A percentile compares a stretch with the other conserved stretches of the same genome.
Conservation (phyloP, 768 basidiomycete genomes). For the Udeniomyces megalosporus region DNA sequence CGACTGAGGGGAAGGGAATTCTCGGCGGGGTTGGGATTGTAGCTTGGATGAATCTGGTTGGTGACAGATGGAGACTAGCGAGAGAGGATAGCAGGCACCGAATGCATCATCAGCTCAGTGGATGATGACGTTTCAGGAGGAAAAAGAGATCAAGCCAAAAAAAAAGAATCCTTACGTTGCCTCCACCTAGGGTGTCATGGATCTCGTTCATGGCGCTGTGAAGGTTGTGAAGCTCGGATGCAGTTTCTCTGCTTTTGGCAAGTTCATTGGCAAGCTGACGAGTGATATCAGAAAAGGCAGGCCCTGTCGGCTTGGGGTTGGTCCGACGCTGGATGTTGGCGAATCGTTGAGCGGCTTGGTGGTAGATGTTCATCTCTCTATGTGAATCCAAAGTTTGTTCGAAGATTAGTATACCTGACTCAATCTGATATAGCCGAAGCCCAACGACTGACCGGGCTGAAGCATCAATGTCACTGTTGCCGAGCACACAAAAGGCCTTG, state of each 20-base stretch:
- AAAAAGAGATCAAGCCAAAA: background rate
- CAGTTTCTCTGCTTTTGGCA: conserved; percentile 89
- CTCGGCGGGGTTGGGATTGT: conserved; percentile 26
- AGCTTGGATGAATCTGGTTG: conserved; percentile 46
- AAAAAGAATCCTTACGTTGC: conserved; percentile 36
- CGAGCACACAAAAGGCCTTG: conserved; percentile 74
- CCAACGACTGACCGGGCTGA: conserved; percentile 16
- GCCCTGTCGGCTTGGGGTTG: conserved; percentile 2
- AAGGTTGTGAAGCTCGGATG: conserved; percentile 62
- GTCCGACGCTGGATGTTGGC: conserved; percentile 2
- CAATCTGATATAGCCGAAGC: background rate
- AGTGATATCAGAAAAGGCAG: conserved; percentile 10
- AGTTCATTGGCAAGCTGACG: conserved; percentile 39
- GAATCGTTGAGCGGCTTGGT: conserved; percentile 5
- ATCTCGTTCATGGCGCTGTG: conserved; percentile 74
- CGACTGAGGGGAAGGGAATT: conserved; percentile 15
- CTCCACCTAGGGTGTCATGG: conserved; percentile 74
- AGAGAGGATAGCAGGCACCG: no score
- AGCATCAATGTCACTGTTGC: conserved; percentile 53
- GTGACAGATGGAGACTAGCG: conserved; percentile 40
- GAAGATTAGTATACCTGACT: background rate
- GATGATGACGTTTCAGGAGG: no score
- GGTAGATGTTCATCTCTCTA: conserved; percentile 10
- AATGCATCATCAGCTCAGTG: no score
- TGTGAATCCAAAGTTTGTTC: no score